phyloP scores from a whole-genome alignment of 176 grass and related monocot species.

The Lolium multiflorum region DNA sequence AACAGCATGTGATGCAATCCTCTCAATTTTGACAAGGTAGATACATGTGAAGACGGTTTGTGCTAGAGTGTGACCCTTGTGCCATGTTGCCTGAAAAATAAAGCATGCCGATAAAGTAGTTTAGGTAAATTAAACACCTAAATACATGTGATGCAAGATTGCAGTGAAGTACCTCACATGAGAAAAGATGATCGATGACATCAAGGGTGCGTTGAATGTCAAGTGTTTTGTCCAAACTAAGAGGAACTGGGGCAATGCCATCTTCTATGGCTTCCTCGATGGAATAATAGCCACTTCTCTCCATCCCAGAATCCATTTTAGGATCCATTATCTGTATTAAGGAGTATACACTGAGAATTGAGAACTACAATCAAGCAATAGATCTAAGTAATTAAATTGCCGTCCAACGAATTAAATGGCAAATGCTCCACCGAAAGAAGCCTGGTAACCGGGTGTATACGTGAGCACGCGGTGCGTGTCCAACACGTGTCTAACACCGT shows the following conservation, averaged over 20 bases:
- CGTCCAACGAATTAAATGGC: neutral
- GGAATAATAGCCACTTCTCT: conserved; percentile 72
- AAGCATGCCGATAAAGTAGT: conserved; percentile 39
- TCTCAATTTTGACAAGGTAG: conserved; percentile 87
- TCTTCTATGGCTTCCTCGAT: conserved; percentile 94
- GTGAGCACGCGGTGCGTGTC: no score
- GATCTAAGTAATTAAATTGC: conserved; percentile 22
- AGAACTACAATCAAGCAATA: conserved; percentile 44
- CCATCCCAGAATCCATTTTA: conserved; percentile 98
- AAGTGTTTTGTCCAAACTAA: conserved; percentile 81
- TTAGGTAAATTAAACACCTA: conserved; percentile 36
- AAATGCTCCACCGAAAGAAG: neutral
- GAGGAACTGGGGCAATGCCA: conserved; percentile 85
- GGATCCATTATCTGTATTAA: conserved; percentile 98
- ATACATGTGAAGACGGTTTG: conserved; percentile 98
- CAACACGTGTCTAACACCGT: no score
- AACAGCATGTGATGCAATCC: conserved; percentile 91
- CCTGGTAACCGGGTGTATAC: no score
- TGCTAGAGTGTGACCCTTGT: conserved; percentile 89
- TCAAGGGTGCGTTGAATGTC: conserved; percentile 78
- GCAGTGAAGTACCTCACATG: conserved; percentile 84
- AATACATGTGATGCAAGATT: conserved; percentile 25
- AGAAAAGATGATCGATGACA: conserved; percentile 96
- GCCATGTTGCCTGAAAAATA: conserved; percentile 86
- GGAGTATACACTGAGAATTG: conserved; percentile 21